Evolutionary conservation across 179 eudicot genomes (phyloP).

Genomic region (Heliamphora pulchella): DNA sequence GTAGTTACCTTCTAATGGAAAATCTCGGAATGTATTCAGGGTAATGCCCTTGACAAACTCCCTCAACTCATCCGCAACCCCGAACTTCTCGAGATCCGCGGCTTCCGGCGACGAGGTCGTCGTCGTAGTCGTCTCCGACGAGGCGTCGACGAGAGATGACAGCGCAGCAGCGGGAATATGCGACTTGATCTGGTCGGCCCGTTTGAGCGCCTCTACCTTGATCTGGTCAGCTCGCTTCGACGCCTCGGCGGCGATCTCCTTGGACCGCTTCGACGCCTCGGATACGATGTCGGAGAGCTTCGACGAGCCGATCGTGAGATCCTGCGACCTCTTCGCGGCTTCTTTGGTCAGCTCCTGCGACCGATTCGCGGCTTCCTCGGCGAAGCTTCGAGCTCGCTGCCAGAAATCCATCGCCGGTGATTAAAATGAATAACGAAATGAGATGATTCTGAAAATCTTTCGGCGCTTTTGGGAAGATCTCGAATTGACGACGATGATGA

Average conservation of each 20-base stretch:
- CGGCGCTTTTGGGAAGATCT: no score
- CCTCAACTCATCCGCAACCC: conserved; percentile 70
- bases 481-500: not conserved
- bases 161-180: conserved; percentile 33
- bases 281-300: conserved; percentile 29
- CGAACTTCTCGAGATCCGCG: conserved; percentile 58
- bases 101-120: conserved; percentile 12
- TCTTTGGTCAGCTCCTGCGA: conserved; percentile 61
- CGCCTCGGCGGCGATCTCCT: conserved; percentile 59
- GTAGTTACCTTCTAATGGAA: conserved; percentile 59
- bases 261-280: conserved; percentile 48
- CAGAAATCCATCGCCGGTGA: conserved; percentile 54
- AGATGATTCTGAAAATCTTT: not conserved
- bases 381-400: conserved; percentile 65
- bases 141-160: conserved; percentile 39
- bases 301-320: conserved; percentile 50
- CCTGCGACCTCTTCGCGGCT: conserved; percentile 64
- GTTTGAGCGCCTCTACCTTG: conserved; percentile 31
- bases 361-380: conserved; percentile 61
- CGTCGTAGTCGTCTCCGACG: conserved; percentile 13
- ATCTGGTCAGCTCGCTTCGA: conserved; percentile 34
- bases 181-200: conserved; percentile 54
- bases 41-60: conserved; percentile 77
- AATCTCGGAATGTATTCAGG: conserved; percentile 61
- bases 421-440: not conserved